phyloP scores from a whole-genome alignment of 2,329 filamentous ascomycete genomes.

The Beauveria varroae region DNA sequence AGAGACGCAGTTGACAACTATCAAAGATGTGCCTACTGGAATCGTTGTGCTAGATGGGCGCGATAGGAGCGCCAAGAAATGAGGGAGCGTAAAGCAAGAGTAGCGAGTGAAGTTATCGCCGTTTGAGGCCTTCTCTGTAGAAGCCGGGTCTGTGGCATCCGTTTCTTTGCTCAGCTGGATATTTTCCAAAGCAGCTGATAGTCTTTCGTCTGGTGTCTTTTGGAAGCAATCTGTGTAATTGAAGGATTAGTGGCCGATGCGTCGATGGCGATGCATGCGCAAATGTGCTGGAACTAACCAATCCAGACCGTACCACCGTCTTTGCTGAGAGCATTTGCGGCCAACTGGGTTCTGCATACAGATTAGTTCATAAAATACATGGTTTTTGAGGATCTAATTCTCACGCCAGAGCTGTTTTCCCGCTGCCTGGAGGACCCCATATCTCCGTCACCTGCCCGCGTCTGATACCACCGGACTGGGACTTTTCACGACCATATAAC shows the following conservation, averaged over 20 bases:
- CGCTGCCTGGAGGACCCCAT: constrained; percentile 78
- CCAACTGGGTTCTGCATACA: constrained; percentile 59
- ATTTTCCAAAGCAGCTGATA: constrained; percentile 20
- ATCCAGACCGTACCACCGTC: constrained; percentile 70
- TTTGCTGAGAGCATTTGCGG: constrained; percentile 53
- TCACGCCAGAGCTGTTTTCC: constrained; percentile 79
- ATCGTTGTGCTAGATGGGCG: constrained; percentile 59
- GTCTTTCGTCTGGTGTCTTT: constrained; percentile 23
- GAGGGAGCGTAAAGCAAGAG: constrained; percentile 53
- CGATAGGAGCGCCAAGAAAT: constrained; percentile 67
- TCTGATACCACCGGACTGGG: constrained; percentile 49
- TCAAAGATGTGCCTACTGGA: constrained; percentile 52
- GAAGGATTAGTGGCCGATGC: constrained; percentile 1
- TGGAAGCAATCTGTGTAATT: constrained; percentile 40
- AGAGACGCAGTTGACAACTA: constrained; percentile 74
- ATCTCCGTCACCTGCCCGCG: constrained; percentile 78
- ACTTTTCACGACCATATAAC: constrained; percentile 10
- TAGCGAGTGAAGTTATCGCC: constrained; percentile 38
- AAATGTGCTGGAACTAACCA: constrained; percentile 45
- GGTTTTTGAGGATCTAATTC: constrained; percentile 19
- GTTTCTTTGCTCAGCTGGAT: constrained; percentile 12
- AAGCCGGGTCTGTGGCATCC: constrained; percentile 6
- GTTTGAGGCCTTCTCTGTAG: constrained; percentile 16
- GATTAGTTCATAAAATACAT: constrained; percentile 9
- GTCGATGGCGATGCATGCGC: not conserved